Evolutionary conservation across 805 yeast genomes (phyloP), one percentile per base, ranked within the genome.

Genomic region (Wickerhamomyces chambardii): DNA sequence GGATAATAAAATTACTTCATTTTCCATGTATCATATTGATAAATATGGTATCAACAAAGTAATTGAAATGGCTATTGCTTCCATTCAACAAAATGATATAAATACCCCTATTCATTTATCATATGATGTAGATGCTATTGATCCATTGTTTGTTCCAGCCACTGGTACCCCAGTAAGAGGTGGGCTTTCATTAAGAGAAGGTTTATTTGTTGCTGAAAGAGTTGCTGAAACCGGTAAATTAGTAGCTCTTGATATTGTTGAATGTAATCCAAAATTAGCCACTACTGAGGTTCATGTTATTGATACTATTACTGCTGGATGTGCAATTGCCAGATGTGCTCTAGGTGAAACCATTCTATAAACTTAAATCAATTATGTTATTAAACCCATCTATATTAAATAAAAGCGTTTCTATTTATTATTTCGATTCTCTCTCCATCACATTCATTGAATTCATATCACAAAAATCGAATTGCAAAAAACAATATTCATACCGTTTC

Each of bases 91-190:
- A 14, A 69, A 73, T 36, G 70, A 75, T 16, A 64, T 70, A 36
- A 60, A 71, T 12, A 46, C 46, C 32, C 97, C 98, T 33, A 70
- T 92, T 43, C 96, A 90, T 64, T 62, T 92, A 45, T 81, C 94
- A 19, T 90, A 89, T 56, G 98, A 90, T 55, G 97, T 90, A 30
- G 98, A 90, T 61, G 97, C 97, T 30, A 80, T 92, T 39, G 98
- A 90, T 60, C 97, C 97, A 32, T 70, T 77, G 42, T 87, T 68
- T 53, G 96, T 92, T 12, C 97, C 96, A 15, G 95, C 97, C 28
- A 90, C 98, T 1, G 98, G 98, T 36, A 92, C 98, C 1, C 90
- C 97, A 30, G 98, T 90, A 14, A 78, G 95, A 57, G 97, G 97
- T 44, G 98, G 98, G 4, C 67, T 90, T 44, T 80, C 96, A 8